A percentile compares a stretch with the other conserved stretches of the same genome.
These are phyloP conservation scores for Helianthus annuus DNA, from an alignment of 129 eudicot species.

Conservation along the genomic window DNA sequence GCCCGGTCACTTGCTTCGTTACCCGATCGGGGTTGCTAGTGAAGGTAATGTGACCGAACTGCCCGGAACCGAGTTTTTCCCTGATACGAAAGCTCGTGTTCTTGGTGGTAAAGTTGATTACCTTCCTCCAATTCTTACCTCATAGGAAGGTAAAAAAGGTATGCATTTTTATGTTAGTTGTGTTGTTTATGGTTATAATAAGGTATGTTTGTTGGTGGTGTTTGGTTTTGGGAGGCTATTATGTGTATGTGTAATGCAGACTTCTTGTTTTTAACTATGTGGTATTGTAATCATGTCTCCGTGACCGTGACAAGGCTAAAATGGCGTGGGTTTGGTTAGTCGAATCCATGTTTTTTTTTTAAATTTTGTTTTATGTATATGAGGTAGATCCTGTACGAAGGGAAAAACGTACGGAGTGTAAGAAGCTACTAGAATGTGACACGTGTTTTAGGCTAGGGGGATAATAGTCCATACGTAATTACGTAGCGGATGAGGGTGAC, in stretches of 20 bases:
- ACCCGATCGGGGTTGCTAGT: slow-evolving; percentile 59
- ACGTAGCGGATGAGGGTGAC: too few species aligned
- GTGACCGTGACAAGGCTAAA: too few species aligned
- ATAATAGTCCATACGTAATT: too few species aligned
- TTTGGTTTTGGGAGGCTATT: slow-evolving; percentile 5
- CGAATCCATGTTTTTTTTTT: neutral
- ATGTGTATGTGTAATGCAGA: slow-evolving; percentile 12
- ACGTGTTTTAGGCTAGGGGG: too few species aligned
- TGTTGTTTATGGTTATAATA: slow-evolving; percentile 24
- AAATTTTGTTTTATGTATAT: neutral
- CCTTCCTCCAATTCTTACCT: slow-evolving; percentile 76
- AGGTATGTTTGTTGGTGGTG: slow-evolving; percentile 16
- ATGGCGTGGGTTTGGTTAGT: too few species aligned
- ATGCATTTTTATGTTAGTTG: neutral
- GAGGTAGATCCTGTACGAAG: too few species aligned
- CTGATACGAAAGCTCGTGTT: slow-evolving; percentile 67
- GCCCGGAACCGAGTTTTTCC: slow-evolving; percentile 68
- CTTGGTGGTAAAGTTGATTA: slow-evolving; percentile 66
- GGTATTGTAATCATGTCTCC: neutral
- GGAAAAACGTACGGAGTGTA: too few species aligned
- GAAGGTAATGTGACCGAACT: slow-evolving; percentile 65
- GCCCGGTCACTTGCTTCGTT: slow-evolving; percentile 78
- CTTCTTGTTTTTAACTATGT: neutral
- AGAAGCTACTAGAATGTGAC: too few species aligned
- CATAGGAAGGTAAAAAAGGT: slow-evolving; percentile 29